Percentiles rank a stretch among this genome's conserved stretches.
These are phyloP conservation scores for Ogataea ramenticola DNA, from an alignment of 805 yeast species.

Conservation along the genomic window DNA sequence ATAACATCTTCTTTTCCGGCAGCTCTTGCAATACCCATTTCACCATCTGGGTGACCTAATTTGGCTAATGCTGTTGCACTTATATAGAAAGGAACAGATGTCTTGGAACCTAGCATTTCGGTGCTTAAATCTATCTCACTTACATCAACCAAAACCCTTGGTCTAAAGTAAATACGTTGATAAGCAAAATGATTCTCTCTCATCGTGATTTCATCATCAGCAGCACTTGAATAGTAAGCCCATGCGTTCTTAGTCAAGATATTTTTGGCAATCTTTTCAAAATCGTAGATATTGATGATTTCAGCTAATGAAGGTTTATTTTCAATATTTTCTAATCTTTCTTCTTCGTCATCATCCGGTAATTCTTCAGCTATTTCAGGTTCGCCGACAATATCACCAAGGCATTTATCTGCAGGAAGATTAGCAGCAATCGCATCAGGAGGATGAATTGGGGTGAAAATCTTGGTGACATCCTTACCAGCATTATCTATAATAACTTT, in stretches of 20 bases:
- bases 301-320: slow-evolving; percentile 63
- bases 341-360: slow-evolving; percentile 32
- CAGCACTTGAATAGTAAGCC: slow-evolving; percentile 88
- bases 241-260: slow-evolving; percentile 76
- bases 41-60: slow-evolving; percentile 92
- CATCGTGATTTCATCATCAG: slow-evolving; percentile 87
- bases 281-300: slow-evolving; percentile 75
- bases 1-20: slow-evolving; percentile 63
- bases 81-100: slow-evolving; percentile 76
- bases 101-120: slow-evolving; percentile 63
- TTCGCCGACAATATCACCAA: slow-evolving; percentile 40
- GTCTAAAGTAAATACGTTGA: slow-evolving; percentile 83
- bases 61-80: slow-evolving; percentile 91
- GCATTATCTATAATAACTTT: slow-evolving; percentile 23
- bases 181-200: slow-evolving; percentile 89
- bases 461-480: slow-evolving; percentile 74
- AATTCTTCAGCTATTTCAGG: slow-evolving; percentile 28
- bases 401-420: slow-evolving; percentile 49
- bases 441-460: slow-evolving; percentile 87
- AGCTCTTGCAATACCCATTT: slow-evolving; percentile 76
- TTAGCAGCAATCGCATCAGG: slow-evolving; percentile 70
- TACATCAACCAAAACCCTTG: slow-evolving; percentile 77
- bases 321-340: slow-evolving; percentile 33
- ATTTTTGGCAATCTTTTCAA: slow-evolving; percentile 78
- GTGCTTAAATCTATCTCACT: slow-evolving; percentile 62